Conservation (phyloP, 129 eudicot species). For the Flaveria ramosissima region DNA sequence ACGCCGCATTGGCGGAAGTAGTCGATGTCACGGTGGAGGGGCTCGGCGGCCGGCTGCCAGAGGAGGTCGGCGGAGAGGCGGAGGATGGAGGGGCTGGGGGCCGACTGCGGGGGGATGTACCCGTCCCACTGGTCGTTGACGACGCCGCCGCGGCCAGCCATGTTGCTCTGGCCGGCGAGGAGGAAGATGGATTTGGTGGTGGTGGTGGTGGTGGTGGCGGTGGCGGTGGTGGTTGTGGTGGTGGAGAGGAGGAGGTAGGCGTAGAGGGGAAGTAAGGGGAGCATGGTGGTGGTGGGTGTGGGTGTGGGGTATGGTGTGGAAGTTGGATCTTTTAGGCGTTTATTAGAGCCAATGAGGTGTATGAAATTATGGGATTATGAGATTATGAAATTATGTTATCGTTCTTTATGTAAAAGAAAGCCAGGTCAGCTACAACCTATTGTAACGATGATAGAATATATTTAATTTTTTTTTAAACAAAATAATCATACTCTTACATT, state of each 20-base stretch:
- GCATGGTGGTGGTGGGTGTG: constrained; percentile 35
- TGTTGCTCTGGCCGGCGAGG: constrained; percentile 72
- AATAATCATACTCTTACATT: too few species aligned
- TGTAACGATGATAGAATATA: neutral
- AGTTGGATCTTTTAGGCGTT: constrained; percentile 22
- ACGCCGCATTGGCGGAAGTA: constrained; percentile 50
- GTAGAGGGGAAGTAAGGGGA: constrained; percentile 29
- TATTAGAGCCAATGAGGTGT: constrained; percentile 21
- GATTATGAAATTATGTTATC: too few species aligned
- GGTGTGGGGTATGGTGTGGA: neutral
- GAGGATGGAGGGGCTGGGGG: constrained; percentile 40
- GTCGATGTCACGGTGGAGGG: constrained; percentile 60
- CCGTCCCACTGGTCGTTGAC: constrained; percentile 57
- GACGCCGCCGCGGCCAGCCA: constrained; percentile 76
- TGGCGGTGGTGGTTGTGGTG: neutral
- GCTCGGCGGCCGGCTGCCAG: constrained; percentile 60
- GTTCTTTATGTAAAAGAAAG: neutral
- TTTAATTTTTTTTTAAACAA: too few species aligned
- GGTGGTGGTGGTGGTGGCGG: neutral
- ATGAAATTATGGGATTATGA: neutral
- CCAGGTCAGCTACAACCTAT: constrained; percentile 22
- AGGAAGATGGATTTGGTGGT: constrained; percentile 42
- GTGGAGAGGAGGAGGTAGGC: constrained; percentile 17
- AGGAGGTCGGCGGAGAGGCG: constrained; percentile 42
- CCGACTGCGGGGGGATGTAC: constrained; percentile 44